phyloP scores from a whole-genome alignment of 2,329 filamentous ascomycete species.

The Metarhizium robertsii region DNA sequence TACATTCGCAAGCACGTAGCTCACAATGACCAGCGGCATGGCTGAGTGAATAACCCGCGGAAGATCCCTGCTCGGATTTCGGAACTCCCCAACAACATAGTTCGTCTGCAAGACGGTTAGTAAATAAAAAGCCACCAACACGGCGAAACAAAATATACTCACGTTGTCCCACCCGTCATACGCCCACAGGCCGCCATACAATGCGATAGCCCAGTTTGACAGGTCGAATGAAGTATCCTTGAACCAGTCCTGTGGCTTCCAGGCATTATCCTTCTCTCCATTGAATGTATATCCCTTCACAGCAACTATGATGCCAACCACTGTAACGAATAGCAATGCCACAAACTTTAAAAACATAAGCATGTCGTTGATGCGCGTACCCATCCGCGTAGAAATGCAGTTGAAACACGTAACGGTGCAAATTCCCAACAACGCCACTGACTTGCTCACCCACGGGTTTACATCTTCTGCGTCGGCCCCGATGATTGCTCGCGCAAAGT shows the following conservation, averaged over 20 bases:
- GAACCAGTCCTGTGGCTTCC: slow-evolving; percentile 86
- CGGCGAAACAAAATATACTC: slow-evolving; percentile 25
- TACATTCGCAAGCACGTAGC: slow-evolving; percentile 84
- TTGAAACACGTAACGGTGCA: slow-evolving; percentile 74
- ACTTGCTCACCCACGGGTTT: slow-evolving; percentile 84
- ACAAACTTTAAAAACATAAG: slow-evolving; percentile 98
- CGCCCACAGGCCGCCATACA: slow-evolving; percentile 95
- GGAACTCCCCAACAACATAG: slow-evolving; percentile 95
- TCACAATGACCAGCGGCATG: slow-evolving; percentile 86
- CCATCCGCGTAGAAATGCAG: slow-evolving; percentile 81
- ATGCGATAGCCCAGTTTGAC: slow-evolving; percentile 82
- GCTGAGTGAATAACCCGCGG: slow-evolving; percentile 93
- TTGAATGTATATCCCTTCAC: slow-evolving; percentile 72
- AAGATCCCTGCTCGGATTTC: slow-evolving; percentile 80
- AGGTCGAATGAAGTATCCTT: slow-evolving; percentile 70
- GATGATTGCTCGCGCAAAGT: slow-evolving; percentile 78
- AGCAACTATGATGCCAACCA: slow-evolving; percentile 84
- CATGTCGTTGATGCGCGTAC: slow-evolving; percentile 77
- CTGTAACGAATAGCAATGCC: slow-evolving; percentile 74
- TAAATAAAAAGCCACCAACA: background rate
- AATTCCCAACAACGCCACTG: slow-evolving; percentile 69
- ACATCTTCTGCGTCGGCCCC: slow-evolving; percentile 77
- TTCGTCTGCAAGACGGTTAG: slow-evolving; percentile 56
- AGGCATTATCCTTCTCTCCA: slow-evolving; percentile 68
- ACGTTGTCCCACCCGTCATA: slow-evolving; percentile 99